phyloP scores from a whole-genome alignment of 2,329 filamentous ascomycete genomes.

The Neonectria hederae region DNA sequence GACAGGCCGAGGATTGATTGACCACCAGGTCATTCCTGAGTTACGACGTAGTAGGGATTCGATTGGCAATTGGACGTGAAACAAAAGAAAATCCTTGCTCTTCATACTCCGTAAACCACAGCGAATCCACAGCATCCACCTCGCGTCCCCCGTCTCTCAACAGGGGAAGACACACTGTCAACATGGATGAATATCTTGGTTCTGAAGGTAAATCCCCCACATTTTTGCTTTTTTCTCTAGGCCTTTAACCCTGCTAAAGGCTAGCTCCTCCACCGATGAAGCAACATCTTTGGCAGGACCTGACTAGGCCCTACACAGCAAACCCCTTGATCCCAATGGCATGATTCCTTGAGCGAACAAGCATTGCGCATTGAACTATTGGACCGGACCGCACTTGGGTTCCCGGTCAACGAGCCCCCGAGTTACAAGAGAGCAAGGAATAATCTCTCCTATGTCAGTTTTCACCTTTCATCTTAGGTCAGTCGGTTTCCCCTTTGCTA shows the following conservation, averaged over 20 bases:
- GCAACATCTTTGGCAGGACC: not conserved
- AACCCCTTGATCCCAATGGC: not conserved
- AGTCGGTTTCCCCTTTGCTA: not conserved
- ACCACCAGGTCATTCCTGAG: not conserved
- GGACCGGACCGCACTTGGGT: not conserved
- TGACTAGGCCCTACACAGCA: not conserved
- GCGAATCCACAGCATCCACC: constrained; percentile 15
- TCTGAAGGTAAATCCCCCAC: not conserved
- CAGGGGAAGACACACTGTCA: not conserved
- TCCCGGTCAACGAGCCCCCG: not conserved
- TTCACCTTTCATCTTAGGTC: not conserved
- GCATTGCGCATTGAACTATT: not conserved
- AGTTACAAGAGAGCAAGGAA: not conserved
- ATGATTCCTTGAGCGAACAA: not conserved
- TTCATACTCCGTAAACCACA: not conserved
- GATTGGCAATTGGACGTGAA: not conserved
- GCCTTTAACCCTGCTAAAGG: not conserved
- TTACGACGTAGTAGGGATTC: no score
- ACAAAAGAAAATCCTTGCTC: not conserved
- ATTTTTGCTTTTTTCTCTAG: constrained; percentile 4
- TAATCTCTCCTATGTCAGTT: not conserved
- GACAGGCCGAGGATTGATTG: not conserved
- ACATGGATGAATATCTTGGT: constrained; percentile 1
- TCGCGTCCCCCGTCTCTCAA: constrained; percentile 4
- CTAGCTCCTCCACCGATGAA: not conserved